Base-by-base conservation (phyloP, 139 green algal genomes). In the Coccomyxa sp. region DNA sequence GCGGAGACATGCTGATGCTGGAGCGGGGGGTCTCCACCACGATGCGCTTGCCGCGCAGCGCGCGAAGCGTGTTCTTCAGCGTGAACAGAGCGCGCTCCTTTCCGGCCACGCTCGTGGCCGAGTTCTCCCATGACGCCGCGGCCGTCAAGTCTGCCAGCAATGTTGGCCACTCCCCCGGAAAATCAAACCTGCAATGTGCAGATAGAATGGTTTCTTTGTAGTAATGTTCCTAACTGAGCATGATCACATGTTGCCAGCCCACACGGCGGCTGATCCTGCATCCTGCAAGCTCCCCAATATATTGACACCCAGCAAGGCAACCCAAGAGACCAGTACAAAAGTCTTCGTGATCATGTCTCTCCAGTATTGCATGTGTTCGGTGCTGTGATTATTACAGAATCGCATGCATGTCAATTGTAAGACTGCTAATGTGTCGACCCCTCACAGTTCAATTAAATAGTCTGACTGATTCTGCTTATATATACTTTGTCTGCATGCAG, bases 1-100 rank as follows among this genome's bases (percentile, higher is more conserved):
- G 38, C 57, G 81, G 59, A 9, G 71, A 81, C 71, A 85, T 59
- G 23, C 58, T 51, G 10, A 51, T 74, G 31, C 68, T 57, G 30
- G 71, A 81, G 13, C 51, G 59, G 32, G 83, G 32, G 10, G 83
- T 79, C 63, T 94, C 92, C 17, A 95, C 87, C 12, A 96, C 92
- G 87, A 96, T 94, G 21, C 91, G 85, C 74, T 96, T 96, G 63
- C 85, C 89, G 66, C 76, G 67, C 7, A 96, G 86, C 12, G 89
- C 93, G n/a, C 82, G 79, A 75, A 96, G 79, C 71, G 95, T 87
- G 66, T 90, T 85, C 81, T 93, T 92, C 16, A 96, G 87, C 14
- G 92, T 84, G 28, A 88, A 88, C 31, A 96, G 87, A 13, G 89
- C 88, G 0, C 93, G 84, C 85, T 92, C 82, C 66, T 87, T 85